Percentiles rank a stretch among this genome's conserved stretches.
These are phyloP conservation scores for Eucalyptus regnans DNA, from an alignment of 345 rosid species.

Conservation along the genomic window DNA sequence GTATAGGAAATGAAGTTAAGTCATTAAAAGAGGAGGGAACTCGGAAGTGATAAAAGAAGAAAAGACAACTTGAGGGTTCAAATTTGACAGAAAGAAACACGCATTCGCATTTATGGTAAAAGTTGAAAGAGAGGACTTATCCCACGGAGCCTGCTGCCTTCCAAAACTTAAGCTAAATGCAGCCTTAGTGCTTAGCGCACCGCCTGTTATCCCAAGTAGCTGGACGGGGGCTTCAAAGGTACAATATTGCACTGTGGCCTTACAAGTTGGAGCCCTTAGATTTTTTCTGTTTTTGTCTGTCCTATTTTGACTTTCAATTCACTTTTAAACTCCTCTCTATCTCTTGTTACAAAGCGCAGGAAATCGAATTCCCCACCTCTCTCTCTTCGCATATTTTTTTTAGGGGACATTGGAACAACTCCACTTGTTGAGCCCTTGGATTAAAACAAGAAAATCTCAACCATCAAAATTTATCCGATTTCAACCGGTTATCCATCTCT, in stretches of 20 bases:
- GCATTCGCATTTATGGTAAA: neutral
- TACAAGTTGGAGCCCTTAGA: neutral
- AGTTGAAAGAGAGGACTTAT: neutral
- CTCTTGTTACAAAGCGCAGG: too few species aligned
- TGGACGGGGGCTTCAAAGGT: neutral
- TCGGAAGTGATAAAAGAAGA: neutral
- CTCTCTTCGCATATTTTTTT: too few species aligned
- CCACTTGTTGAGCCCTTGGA: neutral
- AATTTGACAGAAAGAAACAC: neutral
- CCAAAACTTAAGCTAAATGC: neutral
- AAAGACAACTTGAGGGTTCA: neutral
- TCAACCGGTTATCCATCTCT: neutral
- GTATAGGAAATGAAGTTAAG: neutral
- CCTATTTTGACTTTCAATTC: too few species aligned
- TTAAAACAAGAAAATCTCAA: neutral
- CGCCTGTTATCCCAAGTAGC: neutral
- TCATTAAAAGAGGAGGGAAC: neutral
- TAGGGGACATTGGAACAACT: too few species aligned
- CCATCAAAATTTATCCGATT: neutral
- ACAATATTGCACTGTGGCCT: neutral
- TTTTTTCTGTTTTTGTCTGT: accelerated
- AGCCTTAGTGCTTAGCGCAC: neutral
- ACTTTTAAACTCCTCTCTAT: accelerated
- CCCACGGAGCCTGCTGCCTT: neutral
- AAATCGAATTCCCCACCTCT: too few species aligned